phyloP scores from a whole-genome alignment of 2,329 filamentous ascomycete species.

The Phialophora verrucosa region DNA sequence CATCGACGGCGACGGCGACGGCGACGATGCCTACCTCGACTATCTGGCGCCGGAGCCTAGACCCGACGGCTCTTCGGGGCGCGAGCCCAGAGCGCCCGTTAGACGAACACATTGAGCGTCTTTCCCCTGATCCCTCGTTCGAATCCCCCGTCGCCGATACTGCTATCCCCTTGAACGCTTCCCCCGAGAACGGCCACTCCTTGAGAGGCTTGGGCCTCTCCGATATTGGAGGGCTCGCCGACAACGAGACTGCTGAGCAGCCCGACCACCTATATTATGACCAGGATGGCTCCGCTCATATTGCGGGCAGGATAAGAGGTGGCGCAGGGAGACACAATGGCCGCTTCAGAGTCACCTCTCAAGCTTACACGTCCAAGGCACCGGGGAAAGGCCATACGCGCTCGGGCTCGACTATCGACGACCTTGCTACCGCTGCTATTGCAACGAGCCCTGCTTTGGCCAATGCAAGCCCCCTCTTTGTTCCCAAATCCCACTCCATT shows the following conservation, averaged over 20 bases:
- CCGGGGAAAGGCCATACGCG: conserved; percentile 47
- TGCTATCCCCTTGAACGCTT: conserved; percentile 10
- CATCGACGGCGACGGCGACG: conserved; percentile 19
- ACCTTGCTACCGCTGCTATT: conserved; percentile 58
- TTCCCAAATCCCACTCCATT: conserved; percentile 36
- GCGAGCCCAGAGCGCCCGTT: conserved; percentile 34
- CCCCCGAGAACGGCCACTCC: conserved; percentile 21
- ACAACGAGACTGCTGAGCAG: conserved; percentile 22
- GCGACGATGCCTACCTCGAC: conserved; percentile 39
- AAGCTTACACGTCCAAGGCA: conserved; percentile 7
- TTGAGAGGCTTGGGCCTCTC: conserved; percentile 35
- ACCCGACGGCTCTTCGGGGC: conserved; percentile 23
- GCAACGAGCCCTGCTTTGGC: conserved; percentile 55
- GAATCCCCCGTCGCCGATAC: conserved; percentile 18
- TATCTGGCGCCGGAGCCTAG: conserved; percentile 34
- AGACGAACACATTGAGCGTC: conserved; percentile 35
- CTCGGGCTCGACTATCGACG: conserved; percentile 55
- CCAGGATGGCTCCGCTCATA: conserved; percentile 35
- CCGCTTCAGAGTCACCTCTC: conserved; percentile 12
- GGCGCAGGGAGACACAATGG: conserved; percentile 21
- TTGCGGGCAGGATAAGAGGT: conserved; percentile 30
- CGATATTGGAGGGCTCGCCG: conserved; percentile 20
- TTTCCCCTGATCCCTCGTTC: conserved; percentile 37
- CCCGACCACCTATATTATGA: conserved; percentile 37
- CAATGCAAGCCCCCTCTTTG: conserved; percentile 43